Conservation (phyloP, 163 green algal species). For the Trebouxiophyceae sp. region DNA sequence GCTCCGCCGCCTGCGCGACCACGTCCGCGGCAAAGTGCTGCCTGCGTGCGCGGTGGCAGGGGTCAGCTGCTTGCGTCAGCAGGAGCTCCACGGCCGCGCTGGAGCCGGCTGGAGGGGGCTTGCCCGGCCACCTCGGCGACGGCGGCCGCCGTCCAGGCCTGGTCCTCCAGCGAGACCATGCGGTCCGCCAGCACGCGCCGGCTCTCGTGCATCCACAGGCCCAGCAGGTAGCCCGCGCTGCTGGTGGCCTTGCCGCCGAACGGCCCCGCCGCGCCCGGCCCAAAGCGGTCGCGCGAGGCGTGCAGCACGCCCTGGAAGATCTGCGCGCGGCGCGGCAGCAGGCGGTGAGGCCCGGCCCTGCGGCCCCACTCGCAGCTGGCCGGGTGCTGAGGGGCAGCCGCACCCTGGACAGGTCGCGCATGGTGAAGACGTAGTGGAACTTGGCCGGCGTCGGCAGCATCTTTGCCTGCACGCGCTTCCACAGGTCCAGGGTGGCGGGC, state of each 20-base stretch:
- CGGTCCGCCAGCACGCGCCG: slow-evolving; percentile 87
- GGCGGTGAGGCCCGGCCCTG: no score
- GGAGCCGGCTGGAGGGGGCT: no score
- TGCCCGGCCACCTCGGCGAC: slow-evolving; percentile 57
- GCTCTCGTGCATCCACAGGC: slow-evolving; percentile 89
- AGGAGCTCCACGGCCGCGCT: no score
- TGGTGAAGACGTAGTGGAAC: slow-evolving; percentile 96
- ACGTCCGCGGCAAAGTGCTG: slow-evolving; percentile 57
- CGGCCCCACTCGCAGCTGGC: no score
- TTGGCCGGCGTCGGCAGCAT: slow-evolving; percentile 91
- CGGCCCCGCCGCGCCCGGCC: slow-evolving; percentile 9
- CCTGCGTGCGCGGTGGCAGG: no score
- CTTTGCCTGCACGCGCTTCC: slow-evolving; percentile 62
- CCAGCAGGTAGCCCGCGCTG: slow-evolving; percentile 76
- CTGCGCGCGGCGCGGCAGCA: no score
- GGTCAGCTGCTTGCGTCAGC: no score
- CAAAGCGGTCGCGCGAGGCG: slow-evolving; percentile 61
- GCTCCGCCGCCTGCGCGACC: slow-evolving; percentile 64
- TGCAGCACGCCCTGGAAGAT: slow-evolving; percentile 86
- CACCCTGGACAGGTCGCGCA: slow-evolving; percentile 84
- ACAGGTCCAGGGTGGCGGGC: slow-evolving; percentile 79
- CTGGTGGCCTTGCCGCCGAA: slow-evolving; percentile 67
- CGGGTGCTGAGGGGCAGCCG: no score
- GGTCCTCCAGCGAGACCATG: slow-evolving; percentile 76
- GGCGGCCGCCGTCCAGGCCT: slow-evolving; percentile 65